These are phyloP conservation scores for Isabelozyma rhagii DNA, from an alignment of 805 yeast species.

Conservation along the genomic window DNA sequence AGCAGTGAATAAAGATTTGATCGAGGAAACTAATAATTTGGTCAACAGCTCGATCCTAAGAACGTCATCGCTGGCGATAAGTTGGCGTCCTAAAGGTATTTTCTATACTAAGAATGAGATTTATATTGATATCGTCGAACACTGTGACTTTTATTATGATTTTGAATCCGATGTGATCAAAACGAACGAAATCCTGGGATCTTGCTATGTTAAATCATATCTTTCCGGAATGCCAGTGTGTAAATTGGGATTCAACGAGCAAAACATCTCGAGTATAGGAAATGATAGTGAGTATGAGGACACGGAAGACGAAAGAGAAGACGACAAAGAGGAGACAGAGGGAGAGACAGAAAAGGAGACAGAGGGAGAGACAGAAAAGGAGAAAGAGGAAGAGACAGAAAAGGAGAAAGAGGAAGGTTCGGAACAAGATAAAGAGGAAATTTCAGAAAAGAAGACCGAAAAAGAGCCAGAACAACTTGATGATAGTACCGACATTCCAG, in stretches of 20 bases:
- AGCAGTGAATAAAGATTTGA: constrained; percentile 30
- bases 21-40: constrained; percentile 16
- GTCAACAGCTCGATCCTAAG: constrained; percentile 72
- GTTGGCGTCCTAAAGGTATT: constrained; percentile 46
- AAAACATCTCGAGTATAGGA: constrained; percentile 31
- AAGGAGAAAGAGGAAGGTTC: constrained; percentile 1
- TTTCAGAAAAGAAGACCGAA: constrained; percentile 1
- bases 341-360: constrained; percentile 8
- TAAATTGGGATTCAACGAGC: constrained; percentile 39
- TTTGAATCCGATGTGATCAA: constrained; percentile 22
- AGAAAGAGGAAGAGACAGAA: constrained; percentile 7
- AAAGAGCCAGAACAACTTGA: neutral
- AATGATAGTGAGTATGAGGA: constrained; percentile 11
- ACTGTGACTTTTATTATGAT: constrained; percentile 34
- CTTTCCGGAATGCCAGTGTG: constrained; percentile 45
- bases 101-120: constrained; percentile 44
- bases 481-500: neutral
- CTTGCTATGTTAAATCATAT: constrained; percentile 33
- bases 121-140: constrained; percentile 39
- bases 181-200: constrained; percentile 32
- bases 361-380: constrained; percentile 6
- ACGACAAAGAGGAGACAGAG: neutral
- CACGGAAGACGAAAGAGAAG: constrained; percentile 1
- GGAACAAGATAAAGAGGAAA: neutral
- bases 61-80: constrained; percentile 61